Base-by-base conservation (phyloP, 2,329 filamentous ascomycete species). In the Pseudogymnoascus sp. region DNA sequence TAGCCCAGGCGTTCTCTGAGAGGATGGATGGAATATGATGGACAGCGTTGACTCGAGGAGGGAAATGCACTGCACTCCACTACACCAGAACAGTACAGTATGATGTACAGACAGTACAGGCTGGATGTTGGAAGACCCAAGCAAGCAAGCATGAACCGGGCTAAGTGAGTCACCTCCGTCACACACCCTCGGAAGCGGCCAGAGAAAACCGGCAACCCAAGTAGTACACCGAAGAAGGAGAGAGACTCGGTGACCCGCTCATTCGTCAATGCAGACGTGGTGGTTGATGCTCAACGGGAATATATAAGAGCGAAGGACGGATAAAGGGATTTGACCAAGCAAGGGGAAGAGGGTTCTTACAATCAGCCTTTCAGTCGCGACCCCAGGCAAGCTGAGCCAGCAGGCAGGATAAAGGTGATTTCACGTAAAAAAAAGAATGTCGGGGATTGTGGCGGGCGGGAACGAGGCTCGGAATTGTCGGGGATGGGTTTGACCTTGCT, bases 131-230 rank as follows among this genome's bases (percentile, higher is more conserved):
- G 47, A 53, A 53, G 47, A 31, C 47, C 47, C 47, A 53, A 53
- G 47, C 24, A 53, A 53, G 47, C 47, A 53, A 53, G 26, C 47
- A 53, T 53, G 47, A 31, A 53, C 47, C 26, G 24, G 47, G 26
- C 47, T 19, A 31, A 53, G 4, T 53, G 47, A 53, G 47, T 53
- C 47, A 53, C 47, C 47, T 53, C 47, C 47, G 47, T 53, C 47
- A 53, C 47, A 53, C 47, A 53, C 47, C 47, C 26, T 53, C 47
- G 47, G 47, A 53, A 53, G 47, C 47, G 47, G 47, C 26, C 47
- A 53, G 26, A 50, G 26, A 24, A 24, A 53, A 53, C 24, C 26
- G 47, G 47, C 26, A 8, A 26, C 47, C 47, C 47, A 53, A 53
- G 47, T 53, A 31, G 47, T 53, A 53, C 47, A 53, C 47, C 47